phyloP scores from a whole-genome alignment of 768 basidiomycete genomes.

The Podaxis pistillaris region DNA sequence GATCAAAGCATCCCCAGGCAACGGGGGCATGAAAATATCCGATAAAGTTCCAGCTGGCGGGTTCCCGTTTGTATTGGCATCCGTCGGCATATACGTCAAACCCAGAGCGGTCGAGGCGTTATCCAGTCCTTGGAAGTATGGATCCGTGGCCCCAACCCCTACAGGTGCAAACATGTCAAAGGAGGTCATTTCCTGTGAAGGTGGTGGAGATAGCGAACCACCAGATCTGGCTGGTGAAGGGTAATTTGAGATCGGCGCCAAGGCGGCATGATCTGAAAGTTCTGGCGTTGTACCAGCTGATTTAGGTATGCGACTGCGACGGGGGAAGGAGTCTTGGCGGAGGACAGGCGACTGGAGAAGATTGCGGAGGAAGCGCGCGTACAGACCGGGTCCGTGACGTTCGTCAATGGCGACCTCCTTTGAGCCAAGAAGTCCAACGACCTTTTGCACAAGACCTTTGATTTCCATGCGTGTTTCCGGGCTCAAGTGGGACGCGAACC shows the following conservation, averaged over 20 bases:
- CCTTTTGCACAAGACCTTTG: constrained; percentile 57
- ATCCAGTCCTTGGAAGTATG: constrained; percentile 16
- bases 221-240: constrained; percentile 33
- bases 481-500: constrained; percentile 61
- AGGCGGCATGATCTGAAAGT: constrained; percentile 6
- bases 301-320: constrained; percentile 8
- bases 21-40: constrained; percentile 50
- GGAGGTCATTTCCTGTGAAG: constrained; percentile 41
- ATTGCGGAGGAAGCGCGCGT: constrained; percentile 74
- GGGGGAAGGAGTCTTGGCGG: constrained; percentile 15
- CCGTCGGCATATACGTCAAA: constrained; percentile 23
- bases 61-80: constrained; percentile 1
- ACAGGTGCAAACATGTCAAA: constrained; percentile 42
- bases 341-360: constrained; percentile 39
- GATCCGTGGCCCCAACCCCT: constrained; percentile 16
- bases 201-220: constrained; percentile 46
- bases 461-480: constrained; percentile 61
- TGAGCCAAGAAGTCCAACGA: constrained; percentile 65
- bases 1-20: constrained; percentile 59
- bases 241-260: constrained; percentile 26
- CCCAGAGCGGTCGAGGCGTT: constrained; percentile 21
- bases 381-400: constrained; percentile 77
- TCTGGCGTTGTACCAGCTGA: constrained; percentile 14
- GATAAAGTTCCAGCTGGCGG: constrained; percentile 19
- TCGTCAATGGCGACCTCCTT: constrained; percentile 78